phyloP scores from a whole-genome alignment of 768 basidiomycete species.

The Lentinula edodes region DNA sequence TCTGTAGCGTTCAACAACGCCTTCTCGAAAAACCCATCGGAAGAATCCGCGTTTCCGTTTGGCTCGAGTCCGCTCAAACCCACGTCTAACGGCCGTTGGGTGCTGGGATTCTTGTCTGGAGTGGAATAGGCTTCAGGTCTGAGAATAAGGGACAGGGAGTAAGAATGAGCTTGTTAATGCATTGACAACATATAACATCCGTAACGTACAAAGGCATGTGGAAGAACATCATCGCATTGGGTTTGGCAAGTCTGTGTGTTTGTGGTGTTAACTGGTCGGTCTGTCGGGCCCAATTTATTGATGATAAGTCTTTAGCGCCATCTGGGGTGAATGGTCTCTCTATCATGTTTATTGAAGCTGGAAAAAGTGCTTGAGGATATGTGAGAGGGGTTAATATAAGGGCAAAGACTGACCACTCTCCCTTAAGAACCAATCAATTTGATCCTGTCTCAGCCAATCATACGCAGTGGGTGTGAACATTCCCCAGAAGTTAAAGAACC shows the following conservation, averaged over 20 bases:
- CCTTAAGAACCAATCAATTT: constrained; percentile 89
- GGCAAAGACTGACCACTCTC: constrained; percentile 49
- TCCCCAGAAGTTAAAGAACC: constrained; percentile 55
- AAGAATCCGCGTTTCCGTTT: constrained; percentile 59
- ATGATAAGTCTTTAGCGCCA: constrained; percentile 60
- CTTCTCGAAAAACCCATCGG: constrained; percentile 81
- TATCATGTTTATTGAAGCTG: constrained; percentile 62
- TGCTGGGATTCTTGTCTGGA: constrained; percentile 60
- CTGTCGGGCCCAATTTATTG: constrained; percentile 58
- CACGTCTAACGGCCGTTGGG: constrained; percentile 60
- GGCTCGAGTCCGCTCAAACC: constrained; percentile 59
- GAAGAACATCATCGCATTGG: constrained; percentile 96
- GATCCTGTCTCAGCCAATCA: constrained; percentile 80
- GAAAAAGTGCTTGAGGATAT: background rate
- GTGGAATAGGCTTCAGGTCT: constrained; percentile 72
- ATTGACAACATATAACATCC: background rate
- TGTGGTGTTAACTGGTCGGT: constrained; percentile 53
- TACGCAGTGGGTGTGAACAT: constrained; percentile 69
- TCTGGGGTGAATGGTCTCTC: constrained; percentile 83
- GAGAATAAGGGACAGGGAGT: constrained; percentile 1
- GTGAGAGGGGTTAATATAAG: background rate
- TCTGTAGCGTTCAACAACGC: constrained; percentile 71
- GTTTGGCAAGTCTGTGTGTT: constrained; percentile 67
- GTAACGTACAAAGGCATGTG: constrained; percentile 83
- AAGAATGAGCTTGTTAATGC: background rate